phyloP scores from a whole-genome alignment of 495 filamentous ascomycete species.

The Annulohypoxylon maeteangense region DNA sequence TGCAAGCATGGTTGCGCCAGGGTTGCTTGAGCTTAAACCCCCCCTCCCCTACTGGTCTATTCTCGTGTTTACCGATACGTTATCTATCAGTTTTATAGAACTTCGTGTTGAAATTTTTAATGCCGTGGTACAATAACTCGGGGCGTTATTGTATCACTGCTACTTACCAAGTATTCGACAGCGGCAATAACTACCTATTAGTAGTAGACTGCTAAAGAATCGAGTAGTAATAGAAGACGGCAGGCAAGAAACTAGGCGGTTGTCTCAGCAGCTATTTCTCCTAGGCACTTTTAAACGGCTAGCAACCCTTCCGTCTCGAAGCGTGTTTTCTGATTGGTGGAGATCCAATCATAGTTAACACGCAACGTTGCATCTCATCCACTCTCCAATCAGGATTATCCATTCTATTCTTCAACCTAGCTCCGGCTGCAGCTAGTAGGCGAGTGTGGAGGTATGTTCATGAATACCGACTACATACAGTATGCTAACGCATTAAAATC shows the following conservation, averaged over 20 bases:
- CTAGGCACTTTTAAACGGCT: conserved; percentile 11
- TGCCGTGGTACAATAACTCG: conserved; percentile 20
- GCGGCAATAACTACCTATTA: neutral
- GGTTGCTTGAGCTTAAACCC: conserved; percentile 24
- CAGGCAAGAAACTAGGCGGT: conserved; percentile 17
- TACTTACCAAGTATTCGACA: neutral
- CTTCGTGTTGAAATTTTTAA: conserved; percentile 29
- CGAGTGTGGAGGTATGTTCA: conserved; percentile 29
- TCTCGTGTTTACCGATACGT: conserved; percentile 31
- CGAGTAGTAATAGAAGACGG: neutral
- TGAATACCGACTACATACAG: conserved; percentile 20
- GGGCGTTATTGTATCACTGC: conserved; percentile 8
- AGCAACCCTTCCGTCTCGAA: conserved; percentile 23
- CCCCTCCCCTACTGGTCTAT: conserved; percentile 8
- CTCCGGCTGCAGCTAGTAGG: conserved; percentile 20
- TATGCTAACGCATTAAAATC: conserved; percentile 27
- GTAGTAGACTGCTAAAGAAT: neutral
- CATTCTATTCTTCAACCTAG: conserved; percentile 11
- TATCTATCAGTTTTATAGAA: conserved; percentile 25
- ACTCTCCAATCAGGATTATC: conserved; percentile 18
- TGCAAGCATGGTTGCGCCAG: conserved; percentile 28
- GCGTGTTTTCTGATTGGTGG: conserved; percentile 27
- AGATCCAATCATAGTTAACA: conserved; percentile 30
- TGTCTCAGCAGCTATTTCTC: conserved; percentile 20
- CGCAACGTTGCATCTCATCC: conserved; percentile 41